Evolutionary conservation across 1,284 basidiomycete species (phyloP), one percentile per base, ranked within the genome.

Genomic region (Testicularia cyperi): DNA sequence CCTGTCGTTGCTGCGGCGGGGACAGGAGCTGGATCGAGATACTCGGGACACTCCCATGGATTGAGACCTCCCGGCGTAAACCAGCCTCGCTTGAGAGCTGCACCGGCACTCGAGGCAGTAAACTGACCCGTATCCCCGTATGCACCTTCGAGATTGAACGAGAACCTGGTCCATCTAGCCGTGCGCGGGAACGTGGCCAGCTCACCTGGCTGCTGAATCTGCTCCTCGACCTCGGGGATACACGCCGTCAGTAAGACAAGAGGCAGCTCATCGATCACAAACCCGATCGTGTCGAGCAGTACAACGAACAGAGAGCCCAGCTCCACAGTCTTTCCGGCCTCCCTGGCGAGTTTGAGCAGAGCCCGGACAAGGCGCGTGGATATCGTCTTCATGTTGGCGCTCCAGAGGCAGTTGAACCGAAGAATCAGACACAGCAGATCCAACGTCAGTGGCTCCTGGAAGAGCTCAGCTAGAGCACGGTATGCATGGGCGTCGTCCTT

Each of bases 261-360:
- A 3, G 62, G 62, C 19, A 65, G n/a, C 23, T 65, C 62, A 33
- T 65, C 62, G n/a, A 61, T 34, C 22, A 62, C 52, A 21, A 48
- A 60, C 16, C 47, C 40, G 3, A 48, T n/a, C 27, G 49, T 45
- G 21, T 65, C 62, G 21, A 56, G 20, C n/a, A 65, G 26, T 0
- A 42, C 32, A 2, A 31, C 23, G 23, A 65, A 62, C 2, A 21
- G 19, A 2, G 9, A 10, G 0, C 38, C 54, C 18, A 45, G 40
- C 5, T 57, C 44, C 2, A 32, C n/a, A 5, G 6, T 5, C n/a
- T 33, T 31, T 0, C 60, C 60, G 2, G 49, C 48, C 20, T 32
- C 28, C n/a, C 30, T 52, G 2, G 41, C 29, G n/a, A 56, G 33
- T 6, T 44, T 33, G 15, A 56, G 30, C 10, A 62, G 38, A 12